Conservation (phyloP, 2,329 filamentous ascomycete genomes). For the Coniochaeta sp. region DNA sequence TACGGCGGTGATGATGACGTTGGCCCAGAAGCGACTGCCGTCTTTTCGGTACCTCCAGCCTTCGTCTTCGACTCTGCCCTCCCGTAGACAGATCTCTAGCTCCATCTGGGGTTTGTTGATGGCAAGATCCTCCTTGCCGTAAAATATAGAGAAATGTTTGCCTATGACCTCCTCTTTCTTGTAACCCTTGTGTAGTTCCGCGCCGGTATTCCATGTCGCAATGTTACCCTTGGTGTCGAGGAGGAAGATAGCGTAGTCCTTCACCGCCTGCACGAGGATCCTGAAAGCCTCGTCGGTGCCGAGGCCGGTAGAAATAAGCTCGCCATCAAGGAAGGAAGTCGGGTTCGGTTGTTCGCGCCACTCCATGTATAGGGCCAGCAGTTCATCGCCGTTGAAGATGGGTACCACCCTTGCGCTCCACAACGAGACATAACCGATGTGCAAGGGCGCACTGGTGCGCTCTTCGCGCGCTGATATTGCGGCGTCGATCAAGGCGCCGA, state of each 20-base stretch:
- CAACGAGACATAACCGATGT: conserved; percentile 13
- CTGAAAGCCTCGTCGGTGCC: conserved; percentile 48
- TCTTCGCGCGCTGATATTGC: conserved; percentile 18
- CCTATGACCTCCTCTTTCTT: conserved; percentile 46
- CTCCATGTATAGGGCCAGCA: conserved; percentile 23
- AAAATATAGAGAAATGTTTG: conserved; percentile 51
- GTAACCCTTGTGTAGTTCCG: conserved; percentile 49
- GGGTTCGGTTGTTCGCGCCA: conserved; percentile 17
- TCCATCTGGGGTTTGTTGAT: conserved; percentile 43
- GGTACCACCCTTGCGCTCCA: conserved; percentile 25
- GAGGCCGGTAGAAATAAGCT: conserved; percentile 16
- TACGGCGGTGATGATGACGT: conserved; percentile 50
- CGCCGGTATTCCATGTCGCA: conserved; percentile 51
- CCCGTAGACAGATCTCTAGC: conserved; percentile 42
- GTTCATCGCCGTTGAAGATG: conserved; percentile 18
- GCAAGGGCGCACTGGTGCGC: conserved; percentile 12
- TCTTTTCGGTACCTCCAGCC: conserved; percentile 53
- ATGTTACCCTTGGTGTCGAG: conserved; percentile 48
- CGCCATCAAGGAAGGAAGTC: conserved; percentile 7
- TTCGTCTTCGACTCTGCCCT: conserved; percentile 51
- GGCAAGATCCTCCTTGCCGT: conserved; percentile 41
- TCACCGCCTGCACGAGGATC: conserved; percentile 54
- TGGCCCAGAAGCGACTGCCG: conserved; percentile 53
- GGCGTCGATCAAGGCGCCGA: conserved; percentile 19
- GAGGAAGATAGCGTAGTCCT: conserved; percentile 58